Percentiles rank a stretch among this genome's conserved stretches.
Conservation (phyloP, 192 early-diverging fungal species). For the Coemansia sp. region DNA sequence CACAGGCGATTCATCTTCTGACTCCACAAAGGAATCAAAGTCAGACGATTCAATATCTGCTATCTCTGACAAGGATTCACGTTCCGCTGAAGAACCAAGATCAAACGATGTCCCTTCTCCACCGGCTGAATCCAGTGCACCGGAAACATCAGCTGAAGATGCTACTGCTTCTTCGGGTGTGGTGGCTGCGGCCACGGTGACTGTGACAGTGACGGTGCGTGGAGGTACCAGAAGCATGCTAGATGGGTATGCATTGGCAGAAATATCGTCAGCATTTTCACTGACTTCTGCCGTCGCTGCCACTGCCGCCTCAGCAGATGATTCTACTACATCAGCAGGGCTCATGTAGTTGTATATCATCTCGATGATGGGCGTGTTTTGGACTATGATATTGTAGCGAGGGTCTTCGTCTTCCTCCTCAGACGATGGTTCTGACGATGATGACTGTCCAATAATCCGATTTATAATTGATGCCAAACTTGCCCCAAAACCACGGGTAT, state of each 20-base stretch:
- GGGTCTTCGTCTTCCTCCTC: background rate
- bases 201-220: slow-evolving; percentile 6
- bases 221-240: slow-evolving; percentile 1
- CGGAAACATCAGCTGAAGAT: background rate
- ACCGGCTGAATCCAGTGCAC: background rate
- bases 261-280: background rate
- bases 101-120: background rate
- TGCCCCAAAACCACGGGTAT: background rate
- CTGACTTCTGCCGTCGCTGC: background rate
- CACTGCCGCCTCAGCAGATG: background rate
- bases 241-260: background rate
- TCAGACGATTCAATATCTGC: background rate
- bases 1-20: background rate
- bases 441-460: background rate
- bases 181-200: background rate
- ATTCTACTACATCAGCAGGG: background rate
- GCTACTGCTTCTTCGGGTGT: background rate
- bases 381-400: slow-evolving; percentile 10
- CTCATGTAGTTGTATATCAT: slow-evolving; percentile 45
- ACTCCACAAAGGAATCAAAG: background rate
- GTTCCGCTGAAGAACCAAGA: background rate
- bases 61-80: background rate
- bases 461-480: slow-evolving; percentile 9
- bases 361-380: slow-evolving; percentile 34
- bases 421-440: background rate